Conservation (phyloP, 208 protist genomes). For the Eutreptiella sp. region DNA sequence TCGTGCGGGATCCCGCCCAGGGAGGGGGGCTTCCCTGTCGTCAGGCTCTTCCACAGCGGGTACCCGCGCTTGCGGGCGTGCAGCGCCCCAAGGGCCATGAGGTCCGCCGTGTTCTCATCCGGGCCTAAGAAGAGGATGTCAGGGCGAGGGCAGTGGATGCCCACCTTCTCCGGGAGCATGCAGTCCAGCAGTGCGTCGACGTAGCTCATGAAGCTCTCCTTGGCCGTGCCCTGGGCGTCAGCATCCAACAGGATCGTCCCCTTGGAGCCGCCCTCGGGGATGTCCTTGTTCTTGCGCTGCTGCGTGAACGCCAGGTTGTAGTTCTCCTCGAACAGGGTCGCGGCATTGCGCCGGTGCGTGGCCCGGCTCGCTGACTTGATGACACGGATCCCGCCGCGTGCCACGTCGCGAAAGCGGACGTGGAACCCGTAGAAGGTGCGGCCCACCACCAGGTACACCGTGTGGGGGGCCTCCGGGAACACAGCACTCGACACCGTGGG, state of each 20-base stretch:
- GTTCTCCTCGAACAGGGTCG: constrained; percentile 87
- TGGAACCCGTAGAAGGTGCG: constrained; percentile 91
- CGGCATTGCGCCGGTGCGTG: constrained; percentile 75
- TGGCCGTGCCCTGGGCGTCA: constrained; percentile 30
- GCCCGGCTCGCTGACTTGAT: constrained; percentile 75
- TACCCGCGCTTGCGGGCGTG: constrained; percentile 73
- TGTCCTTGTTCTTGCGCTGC: constrained; percentile 94
- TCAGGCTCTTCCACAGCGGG: constrained; percentile 88
- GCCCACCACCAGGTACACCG: constrained; percentile 82
- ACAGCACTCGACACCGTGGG: constrained; percentile 59
- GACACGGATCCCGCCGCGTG: constrained; percentile 88
- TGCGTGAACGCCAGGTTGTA: constrained; percentile 93
- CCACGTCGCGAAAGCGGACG: constrained; percentile 87
- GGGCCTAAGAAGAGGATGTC: constrained; percentile 93
- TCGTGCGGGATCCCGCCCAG: constrained; percentile 90
- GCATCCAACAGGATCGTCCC: constrained; percentile 70
- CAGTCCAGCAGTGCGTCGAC: constrained; percentile 83
- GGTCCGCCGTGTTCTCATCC: constrained; percentile 83
- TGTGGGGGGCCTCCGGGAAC: constrained; percentile 72
- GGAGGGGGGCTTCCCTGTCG: constrained; percentile 83
- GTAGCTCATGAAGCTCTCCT: constrained; percentile 85
- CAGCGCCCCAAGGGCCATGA: constrained; percentile 57
- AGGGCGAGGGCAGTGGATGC: constrained; percentile 61
- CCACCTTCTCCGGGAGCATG: constrained; percentile 62
- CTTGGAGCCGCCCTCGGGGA: constrained; percentile 92